A percentile compares a stretch with the other conserved stretches of the same genome.
Conservation (phyloP, 139 green algal species). For the Asterochloris erici region DNA sequence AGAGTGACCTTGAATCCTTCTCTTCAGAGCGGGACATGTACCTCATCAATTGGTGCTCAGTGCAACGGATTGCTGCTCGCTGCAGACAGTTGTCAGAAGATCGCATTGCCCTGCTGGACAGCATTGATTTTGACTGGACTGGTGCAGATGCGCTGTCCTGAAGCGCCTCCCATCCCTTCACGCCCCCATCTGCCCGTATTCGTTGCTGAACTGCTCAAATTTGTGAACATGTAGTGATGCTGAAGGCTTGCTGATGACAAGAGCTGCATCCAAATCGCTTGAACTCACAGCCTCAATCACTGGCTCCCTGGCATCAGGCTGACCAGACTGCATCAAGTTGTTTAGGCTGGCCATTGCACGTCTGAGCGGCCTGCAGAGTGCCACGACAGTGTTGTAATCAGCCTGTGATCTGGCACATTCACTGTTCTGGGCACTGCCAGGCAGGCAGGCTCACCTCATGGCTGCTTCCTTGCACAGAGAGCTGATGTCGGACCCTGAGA, state of each 20-base stretch:
- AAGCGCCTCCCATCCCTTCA: neutral
- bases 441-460: conserved; percentile 5
- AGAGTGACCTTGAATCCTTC: too few species aligned
- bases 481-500: conserved; percentile 85
- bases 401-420: neutral
- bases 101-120: too few species aligned
- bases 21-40: too few species aligned
- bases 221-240: neutral
- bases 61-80: too few species aligned
- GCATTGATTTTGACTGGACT: too few species aligned
- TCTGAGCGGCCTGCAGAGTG: too few species aligned
- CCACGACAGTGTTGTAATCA: neutral
- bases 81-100: too few species aligned
- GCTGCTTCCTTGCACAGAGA: conserved; percentile 14
- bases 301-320: neutral
- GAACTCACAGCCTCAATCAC: neutral
- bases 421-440: neutral
- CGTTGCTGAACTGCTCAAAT: conserved; percentile 8
- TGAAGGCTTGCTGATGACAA: conserved; percentile 7
- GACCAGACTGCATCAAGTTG: neutral
- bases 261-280: conserved; percentile 1
- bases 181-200: conserved; percentile 2
- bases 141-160: neutral
- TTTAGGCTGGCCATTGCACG: too few species aligned
- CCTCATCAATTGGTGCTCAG: too few species aligned